Base-by-base conservation (phyloP, 1,284 basidiomycete genomes). In the Malassezia slooffiae region DNA sequence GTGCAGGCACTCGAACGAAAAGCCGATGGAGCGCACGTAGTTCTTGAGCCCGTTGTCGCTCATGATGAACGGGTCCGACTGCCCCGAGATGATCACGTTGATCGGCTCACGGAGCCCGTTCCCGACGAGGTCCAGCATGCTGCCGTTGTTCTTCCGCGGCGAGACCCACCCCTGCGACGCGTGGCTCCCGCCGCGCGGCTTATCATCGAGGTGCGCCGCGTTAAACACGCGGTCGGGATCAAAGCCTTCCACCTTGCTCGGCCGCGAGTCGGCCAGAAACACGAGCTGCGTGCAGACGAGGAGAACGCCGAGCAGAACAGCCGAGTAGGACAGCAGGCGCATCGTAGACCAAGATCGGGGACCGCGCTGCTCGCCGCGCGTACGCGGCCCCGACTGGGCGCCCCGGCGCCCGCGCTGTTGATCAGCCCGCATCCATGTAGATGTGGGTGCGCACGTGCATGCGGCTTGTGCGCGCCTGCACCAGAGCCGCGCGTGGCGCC, bases 91-190 rank as follows among this genome's bases (percentile, higher is more conserved):
- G 62, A 95, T 86, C 43, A 78, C 75, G 57, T 96, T 95, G 44
- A 95, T 72, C 3, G 89, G 90, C 72, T 95, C 90, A 30, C 85
- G 84, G 41, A 84, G 77, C 7, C 85, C 84, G 80, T 15, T 86
- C 82, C 26, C 73, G 64, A 41, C 77, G 73, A 19, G 38, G 36
- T 67, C 63, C 31, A 67, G 50, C 61, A 64, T 64, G 28, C 55
- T 59, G 1, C 63, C 63, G 9, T 51, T 51, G 11, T 55, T 32
- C 16, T 37, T 36, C 7, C 50, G 43, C 2, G 63, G 63, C 20
- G 57, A 49, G 26, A 54, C 34, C 63, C 63, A 67, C 2, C 62
- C 53, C 15, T 23, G 16, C 3, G 16, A 3, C 5, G 11, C 34
- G 26, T 16, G 21, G 3, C 13, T 5, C 15, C 28, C 34, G 19